These are phyloP conservation scores for Rhododendron kiyosumense DNA, from an alignment of 148 eudicot genomes.

Conservation along the genomic window DNA sequence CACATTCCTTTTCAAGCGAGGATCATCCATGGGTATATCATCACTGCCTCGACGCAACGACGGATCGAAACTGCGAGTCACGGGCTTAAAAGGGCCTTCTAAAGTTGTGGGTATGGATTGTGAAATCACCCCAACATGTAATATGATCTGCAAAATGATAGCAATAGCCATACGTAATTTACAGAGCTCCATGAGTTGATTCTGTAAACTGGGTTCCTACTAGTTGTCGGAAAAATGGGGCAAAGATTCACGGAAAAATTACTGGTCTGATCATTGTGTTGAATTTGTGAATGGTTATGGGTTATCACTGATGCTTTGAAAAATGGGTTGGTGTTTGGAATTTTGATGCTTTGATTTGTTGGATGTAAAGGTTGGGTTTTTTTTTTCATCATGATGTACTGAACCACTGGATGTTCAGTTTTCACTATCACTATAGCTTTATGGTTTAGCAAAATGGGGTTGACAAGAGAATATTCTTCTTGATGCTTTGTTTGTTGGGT, in stretches of 20 bases:
- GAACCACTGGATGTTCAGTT: neutral
- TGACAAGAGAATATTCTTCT: neutral
- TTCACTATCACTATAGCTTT: neutral
- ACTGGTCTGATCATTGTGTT: neutral
- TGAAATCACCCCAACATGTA: neutral
- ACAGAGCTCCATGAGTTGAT: conserved; percentile 11
- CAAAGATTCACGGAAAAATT: neutral
- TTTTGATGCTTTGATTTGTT: neutral
- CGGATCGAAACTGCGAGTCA: conserved; percentile 60
- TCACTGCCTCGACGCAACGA: conserved; percentile 67
- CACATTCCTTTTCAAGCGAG: conserved; percentile 58
- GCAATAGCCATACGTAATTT: conserved; percentile 3
- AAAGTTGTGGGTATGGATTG: conserved; percentile 67
- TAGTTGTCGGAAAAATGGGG: neutral
- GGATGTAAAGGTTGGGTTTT: neutral
- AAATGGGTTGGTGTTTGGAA: neutral
- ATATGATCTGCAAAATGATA: neutral
- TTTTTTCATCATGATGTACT: neutral
- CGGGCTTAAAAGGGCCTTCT: conserved; percentile 80
- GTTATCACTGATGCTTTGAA: too few species aligned
- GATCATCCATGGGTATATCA: conserved; percentile 67
- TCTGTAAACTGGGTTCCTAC: neutral
- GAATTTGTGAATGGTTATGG: neutral
- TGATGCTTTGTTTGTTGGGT: neutral
- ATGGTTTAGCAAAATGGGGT: neutral